Evolutionary conservation across 352 stramenopile genomes (phyloP), one percentile per base, ranked within the genome.

Genomic region (Phytophthora pseudosyringae): DNA sequence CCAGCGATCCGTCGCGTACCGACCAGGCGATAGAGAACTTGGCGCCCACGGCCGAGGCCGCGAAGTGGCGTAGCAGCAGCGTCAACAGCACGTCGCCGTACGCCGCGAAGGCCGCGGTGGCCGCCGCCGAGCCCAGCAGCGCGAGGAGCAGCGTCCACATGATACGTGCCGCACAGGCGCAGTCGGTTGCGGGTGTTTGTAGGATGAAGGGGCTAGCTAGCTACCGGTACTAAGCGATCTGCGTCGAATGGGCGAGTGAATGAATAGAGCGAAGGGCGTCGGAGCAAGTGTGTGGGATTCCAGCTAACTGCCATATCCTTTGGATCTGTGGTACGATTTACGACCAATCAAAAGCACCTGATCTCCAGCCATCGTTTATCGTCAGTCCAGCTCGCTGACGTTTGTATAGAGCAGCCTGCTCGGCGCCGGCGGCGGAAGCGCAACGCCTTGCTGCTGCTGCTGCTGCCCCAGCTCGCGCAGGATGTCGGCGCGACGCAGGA

Each of bases 21-120:
- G 83, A 93, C 86, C 88, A 94, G 1, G 53, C 29, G 26, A 96
- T 56, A 32, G 60, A 59, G 45, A 94, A 78, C 56, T 84, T 79
- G 32, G 75, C 64, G 47, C 83, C 86, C 11, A 94, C 71, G 47
- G 74, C 73, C 21, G 59, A 61, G 11, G 33, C 55, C 39, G 65
- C 83, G 55, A 80, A 90, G 39, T 69, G 62, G 11, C 72, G 83
- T 54, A 86, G 59, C 40, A 83, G 61, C 25, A 73, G 33, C 64
- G 86, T 89, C 66, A 96, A 59, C 46, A 91, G 39, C 46, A 67
- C 67, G 58, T 94, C 86, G 59, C 86, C 86, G 50, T 74, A 76
- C 31, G 55, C 46, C 55, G 71, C 69, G 46, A 93, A 75, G 28
- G 59, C 71, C 28, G 35, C 71, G 7, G 71, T 29, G 18, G 51